Conservation (phyloP, 108 stramenopile genomes). For the Ochromonas danica region DNA sequence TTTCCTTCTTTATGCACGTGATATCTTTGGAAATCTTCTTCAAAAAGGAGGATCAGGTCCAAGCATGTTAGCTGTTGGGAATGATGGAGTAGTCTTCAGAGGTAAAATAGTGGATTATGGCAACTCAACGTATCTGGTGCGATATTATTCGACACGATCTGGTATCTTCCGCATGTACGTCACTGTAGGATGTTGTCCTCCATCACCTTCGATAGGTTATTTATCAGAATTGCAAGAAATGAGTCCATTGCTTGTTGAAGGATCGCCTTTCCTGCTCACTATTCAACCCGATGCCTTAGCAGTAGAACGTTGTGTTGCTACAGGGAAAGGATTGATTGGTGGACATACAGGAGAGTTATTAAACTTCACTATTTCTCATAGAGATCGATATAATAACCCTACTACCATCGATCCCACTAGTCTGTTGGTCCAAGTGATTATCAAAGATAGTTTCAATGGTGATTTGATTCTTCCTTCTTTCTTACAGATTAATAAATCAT, state of each 20-base stretch:
- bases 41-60: not conserved
- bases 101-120: conserved; percentile 25
- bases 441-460: not conserved
- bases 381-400: conserved; percentile 26
- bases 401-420: not conserved
- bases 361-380: not conserved
- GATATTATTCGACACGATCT: not conserved
- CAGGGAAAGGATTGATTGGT: conserved; percentile 10
- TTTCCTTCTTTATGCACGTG: conserved; percentile 27
- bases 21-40: conserved; percentile 20
- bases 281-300: not conserved
- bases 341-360: not conserved
- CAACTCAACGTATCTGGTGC: conserved; percentile 25
- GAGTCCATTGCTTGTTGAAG: not conserved
- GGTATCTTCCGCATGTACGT: conserved; percentile 28
- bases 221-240: not conserved
- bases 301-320: not conserved
- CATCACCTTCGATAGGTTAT: not conserved
- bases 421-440: not conserved
- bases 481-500: not conserved
- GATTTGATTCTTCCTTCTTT: not conserved
- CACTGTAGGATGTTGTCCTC: conserved; percentile 26
- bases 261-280: not conserved
- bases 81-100: conserved; percentile 19
- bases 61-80: conserved; percentile 2